Evolutionary conservation across 2,329 filamentous ascomycete genomes (phyloP).

Genomic region (Cytospora piceicola): DNA sequence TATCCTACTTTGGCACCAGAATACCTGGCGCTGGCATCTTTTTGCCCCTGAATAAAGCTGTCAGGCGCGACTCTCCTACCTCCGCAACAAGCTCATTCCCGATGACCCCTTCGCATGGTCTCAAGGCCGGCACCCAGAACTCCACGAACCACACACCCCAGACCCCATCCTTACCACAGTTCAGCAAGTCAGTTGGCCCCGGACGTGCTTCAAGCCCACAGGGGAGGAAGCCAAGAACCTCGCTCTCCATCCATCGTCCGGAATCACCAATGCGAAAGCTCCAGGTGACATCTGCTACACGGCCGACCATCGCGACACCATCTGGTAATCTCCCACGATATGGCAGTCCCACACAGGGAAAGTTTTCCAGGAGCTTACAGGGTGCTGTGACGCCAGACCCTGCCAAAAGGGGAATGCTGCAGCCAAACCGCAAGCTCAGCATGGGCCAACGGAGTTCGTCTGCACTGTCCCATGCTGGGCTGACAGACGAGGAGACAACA

Average conservation of each 20-base stretch:
- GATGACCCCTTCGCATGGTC: constrained; percentile 64
- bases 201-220: constrained; percentile 72
- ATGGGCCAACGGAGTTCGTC: constrained; percentile 63
- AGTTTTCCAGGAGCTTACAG: constrained; percentile 67
- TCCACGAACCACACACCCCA: constrained; percentile 66
- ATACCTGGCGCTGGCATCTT: constrained; percentile 89
- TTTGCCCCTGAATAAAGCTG: constrained; percentile 80
- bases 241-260: constrained; percentile 82
- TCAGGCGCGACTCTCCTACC: constrained; percentile 64
- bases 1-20: constrained; percentile 81
- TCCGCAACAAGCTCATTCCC: constrained; percentile 58
- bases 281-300: constrained; percentile 63
- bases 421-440: constrained; percentile 54
- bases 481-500: constrained; percentile 61
- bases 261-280: constrained; percentile 80
- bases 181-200: constrained; percentile 86
- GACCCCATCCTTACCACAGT: constrained; percentile 71
- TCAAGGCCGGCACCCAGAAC: constrained; percentile 60
- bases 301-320: constrained; percentile 62
- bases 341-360: constrained; percentile 64
- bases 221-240: constrained; percentile 73
- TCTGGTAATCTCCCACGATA: constrained; percentile 57
- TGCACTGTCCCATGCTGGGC: constrained; percentile 56
- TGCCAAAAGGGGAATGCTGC: constrained; percentile 54
- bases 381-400: constrained; percentile 58